Percentiles rank a stretch among this genome's conserved stretches.
phyloP scores from a whole-genome alignment of 1,284 basidiomycete species.

The Ceratobasidium sp. region DNA sequence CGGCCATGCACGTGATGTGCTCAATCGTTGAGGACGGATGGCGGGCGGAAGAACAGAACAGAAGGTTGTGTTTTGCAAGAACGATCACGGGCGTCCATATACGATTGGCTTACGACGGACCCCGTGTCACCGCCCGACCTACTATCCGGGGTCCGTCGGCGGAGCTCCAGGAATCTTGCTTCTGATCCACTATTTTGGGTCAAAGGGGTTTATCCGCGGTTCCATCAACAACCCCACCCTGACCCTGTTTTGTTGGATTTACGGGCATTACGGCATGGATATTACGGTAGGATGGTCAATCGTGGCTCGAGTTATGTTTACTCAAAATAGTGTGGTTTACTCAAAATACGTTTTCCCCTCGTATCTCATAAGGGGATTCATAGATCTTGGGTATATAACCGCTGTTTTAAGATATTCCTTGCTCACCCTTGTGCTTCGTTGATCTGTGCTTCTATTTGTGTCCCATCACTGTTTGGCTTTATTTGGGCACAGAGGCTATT shows the following conservation, averaged over 20 bases:
- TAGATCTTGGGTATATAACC: no score
- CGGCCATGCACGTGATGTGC: conserved; percentile 38
- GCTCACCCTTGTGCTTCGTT: neutral
- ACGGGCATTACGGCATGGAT: conserved; percentile 22
- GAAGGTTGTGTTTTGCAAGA: conserved; percentile 28
- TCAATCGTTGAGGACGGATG: neutral
- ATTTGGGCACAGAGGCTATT: neutral
- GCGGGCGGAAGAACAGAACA: conserved; percentile 16
- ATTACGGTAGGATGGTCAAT: no score
- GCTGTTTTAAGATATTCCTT: neutral
- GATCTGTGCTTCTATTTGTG: neutral
- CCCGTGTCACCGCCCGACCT: no score
- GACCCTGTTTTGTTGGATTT: neutral
- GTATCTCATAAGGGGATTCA: no score
- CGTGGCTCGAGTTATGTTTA: neutral
- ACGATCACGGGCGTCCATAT: conserved; percentile 17
- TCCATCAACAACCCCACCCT: conserved; percentile 2
- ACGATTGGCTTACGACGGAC: no score
- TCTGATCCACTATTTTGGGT: conserved; percentile 4
- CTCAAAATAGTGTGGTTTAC: neutral
- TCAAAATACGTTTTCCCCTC: neutral
- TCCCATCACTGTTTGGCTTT: neutral
- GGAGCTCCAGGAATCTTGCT: neutral
- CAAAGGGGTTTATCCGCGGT: neutral
- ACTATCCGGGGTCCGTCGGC: conserved; percentile 23